Evolutionary conservation across 2,329 filamentous ascomycete species (phyloP).

Genomic region (Didymella glomerata): DNA sequence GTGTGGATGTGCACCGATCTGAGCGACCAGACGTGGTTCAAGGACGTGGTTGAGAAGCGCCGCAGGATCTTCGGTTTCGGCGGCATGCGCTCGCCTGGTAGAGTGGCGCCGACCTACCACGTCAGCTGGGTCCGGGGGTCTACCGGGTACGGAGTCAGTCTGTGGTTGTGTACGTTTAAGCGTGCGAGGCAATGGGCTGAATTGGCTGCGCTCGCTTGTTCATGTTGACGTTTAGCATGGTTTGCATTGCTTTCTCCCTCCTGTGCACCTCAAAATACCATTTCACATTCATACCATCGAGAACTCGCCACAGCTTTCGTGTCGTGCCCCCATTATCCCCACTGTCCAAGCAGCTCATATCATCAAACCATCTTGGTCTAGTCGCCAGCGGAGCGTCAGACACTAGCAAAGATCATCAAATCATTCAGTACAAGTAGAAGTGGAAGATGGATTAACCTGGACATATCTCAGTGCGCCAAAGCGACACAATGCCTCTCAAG

Average conservation of each 20-base stretch:
- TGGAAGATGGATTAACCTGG: slow-evolving; percentile 1
- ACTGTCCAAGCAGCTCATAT: too few species aligned
- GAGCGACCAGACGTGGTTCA: slow-evolving; percentile 3
- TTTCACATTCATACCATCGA: neutral
- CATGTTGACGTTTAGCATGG: slow-evolving; percentile 16
- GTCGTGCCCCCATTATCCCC: too few species aligned
- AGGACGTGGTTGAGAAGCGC: slow-evolving; percentile 8
- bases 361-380: neutral
- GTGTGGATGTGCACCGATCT: slow-evolving; percentile 13
- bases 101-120: slow-evolving; percentile 14
- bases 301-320: too few species aligned
- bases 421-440: neutral
- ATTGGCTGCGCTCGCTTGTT: neutral
- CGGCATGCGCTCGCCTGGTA: slow-evolving; percentile 3
- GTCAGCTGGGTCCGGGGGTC: slow-evolving; percentile 17
- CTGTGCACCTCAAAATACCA: neutral
- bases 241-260: slow-evolving; percentile 5
- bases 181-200: slow-evolving; percentile 12
- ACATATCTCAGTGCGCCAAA: neutral
- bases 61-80: slow-evolving; percentile 5
- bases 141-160: slow-evolving; percentile 15
- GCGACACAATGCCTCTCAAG: slow-evolving; percentile 4
- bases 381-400: neutral
- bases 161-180: slow-evolving; percentile 14
- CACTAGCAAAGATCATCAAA: neutral